Conservation (phyloP, 345 rosid genomes). For the Lumnitzera littorea region DNA sequence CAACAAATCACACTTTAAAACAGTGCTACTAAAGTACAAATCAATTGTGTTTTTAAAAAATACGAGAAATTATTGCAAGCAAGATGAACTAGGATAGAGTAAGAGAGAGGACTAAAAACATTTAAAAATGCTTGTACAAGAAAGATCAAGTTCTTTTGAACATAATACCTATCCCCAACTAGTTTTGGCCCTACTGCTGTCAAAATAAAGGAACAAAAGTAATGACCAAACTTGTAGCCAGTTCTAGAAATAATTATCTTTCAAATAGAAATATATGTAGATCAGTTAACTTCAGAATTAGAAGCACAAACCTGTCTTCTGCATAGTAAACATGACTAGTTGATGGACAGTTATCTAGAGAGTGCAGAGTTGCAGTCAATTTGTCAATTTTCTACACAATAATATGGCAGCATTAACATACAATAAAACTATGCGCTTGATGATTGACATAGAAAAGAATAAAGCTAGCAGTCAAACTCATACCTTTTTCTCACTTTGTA, state of each 20-base stretch:
- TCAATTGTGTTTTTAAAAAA: no score
- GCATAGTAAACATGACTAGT: constrained; percentile 62
- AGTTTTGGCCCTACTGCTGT: no score
- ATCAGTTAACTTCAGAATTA: background rate
- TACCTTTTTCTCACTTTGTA: constrained; percentile 81
- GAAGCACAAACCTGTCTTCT: constrained; percentile 62
- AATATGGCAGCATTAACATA: background rate
- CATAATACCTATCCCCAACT: no score
- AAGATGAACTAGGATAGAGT: no score
- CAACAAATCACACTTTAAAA: no score
- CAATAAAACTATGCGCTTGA: background rate
- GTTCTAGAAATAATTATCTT: background rate
- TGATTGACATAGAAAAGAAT: background rate
- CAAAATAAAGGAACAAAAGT: no score
- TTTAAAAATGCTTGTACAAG: no score
- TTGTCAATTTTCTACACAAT: constrained; percentile 75
- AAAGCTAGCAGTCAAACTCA: background rate
- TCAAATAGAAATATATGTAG: no score
- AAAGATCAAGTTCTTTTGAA: no score
- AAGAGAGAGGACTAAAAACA: no score
- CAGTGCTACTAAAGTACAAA: no score
- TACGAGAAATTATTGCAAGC: no score
- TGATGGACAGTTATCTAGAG: constrained; percentile 38
- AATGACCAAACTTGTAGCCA: background rate
- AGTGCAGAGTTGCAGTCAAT: constrained; percentile 62